Evolutionary conservation across 2,329 filamentous ascomycete species (phyloP).

Genomic region (Cadophora malorum): DNA sequence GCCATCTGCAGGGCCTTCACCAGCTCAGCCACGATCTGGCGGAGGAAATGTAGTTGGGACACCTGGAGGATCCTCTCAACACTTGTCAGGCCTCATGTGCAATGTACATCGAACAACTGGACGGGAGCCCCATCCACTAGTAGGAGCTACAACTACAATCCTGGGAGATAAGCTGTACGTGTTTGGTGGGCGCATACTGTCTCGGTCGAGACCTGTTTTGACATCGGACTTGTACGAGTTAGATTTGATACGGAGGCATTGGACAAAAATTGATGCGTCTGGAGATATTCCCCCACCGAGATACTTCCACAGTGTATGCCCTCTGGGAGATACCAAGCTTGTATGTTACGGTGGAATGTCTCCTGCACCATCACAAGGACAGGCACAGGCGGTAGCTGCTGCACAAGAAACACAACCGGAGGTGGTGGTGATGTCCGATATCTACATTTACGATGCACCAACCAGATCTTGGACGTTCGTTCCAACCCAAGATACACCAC

Average conservation of each 20-base stretch:
- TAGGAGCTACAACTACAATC: slow-evolving; percentile 94
- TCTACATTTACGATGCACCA: slow-evolving; percentile 90
- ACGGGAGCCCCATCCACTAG: slow-evolving; percentile 85
- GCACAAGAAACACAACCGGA: slow-evolving; percentile 75
- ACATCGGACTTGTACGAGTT: slow-evolving; percentile 93
- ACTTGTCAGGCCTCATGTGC: slow-evolving; percentile 71
- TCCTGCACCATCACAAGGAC: slow-evolving; percentile 60
- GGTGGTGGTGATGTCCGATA: slow-evolving; percentile 96
- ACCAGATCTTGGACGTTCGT: slow-evolving; percentile 86
- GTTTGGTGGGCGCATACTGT: slow-evolving; percentile 89
- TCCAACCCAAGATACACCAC: slow-evolving; percentile 79
- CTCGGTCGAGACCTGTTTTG: slow-evolving; percentile 79
- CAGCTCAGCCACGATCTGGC: slow-evolving; percentile 53
- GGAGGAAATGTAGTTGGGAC: slow-evolving; percentile 51
- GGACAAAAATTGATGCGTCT: slow-evolving; percentile 84
- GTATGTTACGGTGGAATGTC: slow-evolving; percentile 99
- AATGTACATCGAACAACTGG: slow-evolving; percentile 87
- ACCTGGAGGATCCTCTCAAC: slow-evolving; percentile 56
- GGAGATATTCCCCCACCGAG: slow-evolving; percentile 89
- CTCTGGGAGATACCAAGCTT: slow-evolving; percentile 91
- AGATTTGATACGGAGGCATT: slow-evolving; percentile 88
- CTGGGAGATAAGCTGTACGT: slow-evolving; percentile 96
- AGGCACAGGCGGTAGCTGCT: slow-evolving; percentile 54
- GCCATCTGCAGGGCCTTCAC: slow-evolving; percentile 62
- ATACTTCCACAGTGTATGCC: slow-evolving; percentile 97